phyloP scores from a whole-genome alignment of 441 rosid species.

The Populus tomentosa region DNA sequence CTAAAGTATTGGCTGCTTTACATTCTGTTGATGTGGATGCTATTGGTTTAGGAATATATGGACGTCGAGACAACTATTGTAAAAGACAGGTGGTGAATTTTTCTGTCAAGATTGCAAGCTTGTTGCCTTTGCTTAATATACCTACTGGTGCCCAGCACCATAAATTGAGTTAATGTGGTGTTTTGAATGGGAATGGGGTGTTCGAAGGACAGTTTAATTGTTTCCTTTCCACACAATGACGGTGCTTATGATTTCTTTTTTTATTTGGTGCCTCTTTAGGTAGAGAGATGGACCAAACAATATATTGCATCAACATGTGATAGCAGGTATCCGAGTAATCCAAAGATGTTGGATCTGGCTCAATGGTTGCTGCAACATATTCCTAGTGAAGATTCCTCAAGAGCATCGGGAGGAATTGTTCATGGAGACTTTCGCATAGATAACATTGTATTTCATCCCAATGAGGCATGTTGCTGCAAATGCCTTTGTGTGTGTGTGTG shows the following conservation, averaged over 20 bases:
- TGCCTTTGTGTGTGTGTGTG: too few species aligned
- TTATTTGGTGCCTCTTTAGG: constrained; percentile 30
- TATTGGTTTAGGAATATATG: constrained; percentile 74
- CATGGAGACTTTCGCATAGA: constrained; percentile 97
- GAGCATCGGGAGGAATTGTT: constrained; percentile 58
- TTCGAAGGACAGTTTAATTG: neutral
- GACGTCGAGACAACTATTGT: constrained; percentile 71
- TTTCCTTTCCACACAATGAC: neutral
- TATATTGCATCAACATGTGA: constrained; percentile 78
- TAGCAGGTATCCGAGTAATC: constrained; percentile 66
- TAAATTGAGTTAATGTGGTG: neutral
- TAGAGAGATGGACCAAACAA: constrained; percentile 92
- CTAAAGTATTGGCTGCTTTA: constrained; percentile 69
- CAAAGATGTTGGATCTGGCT: constrained; percentile 72
- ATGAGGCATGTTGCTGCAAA: constrained; percentile 50
- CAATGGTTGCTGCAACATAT: constrained; percentile 64
- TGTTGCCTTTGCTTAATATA: neutral
- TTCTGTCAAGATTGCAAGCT: neutral
- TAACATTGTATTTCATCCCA: constrained; percentile 86
- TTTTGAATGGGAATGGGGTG: neutral
- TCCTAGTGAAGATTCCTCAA: constrained; percentile 76
- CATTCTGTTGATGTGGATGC: constrained; percentile 73
- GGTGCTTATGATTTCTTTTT: constrained; percentile 7
- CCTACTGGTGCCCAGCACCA: too few species aligned
- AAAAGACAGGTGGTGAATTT: constrained; percentile 60